phyloP scores from a whole-genome alignment of 2,329 filamentous ascomycete species.

The Paraconiothyrium brasiliense region DNA sequence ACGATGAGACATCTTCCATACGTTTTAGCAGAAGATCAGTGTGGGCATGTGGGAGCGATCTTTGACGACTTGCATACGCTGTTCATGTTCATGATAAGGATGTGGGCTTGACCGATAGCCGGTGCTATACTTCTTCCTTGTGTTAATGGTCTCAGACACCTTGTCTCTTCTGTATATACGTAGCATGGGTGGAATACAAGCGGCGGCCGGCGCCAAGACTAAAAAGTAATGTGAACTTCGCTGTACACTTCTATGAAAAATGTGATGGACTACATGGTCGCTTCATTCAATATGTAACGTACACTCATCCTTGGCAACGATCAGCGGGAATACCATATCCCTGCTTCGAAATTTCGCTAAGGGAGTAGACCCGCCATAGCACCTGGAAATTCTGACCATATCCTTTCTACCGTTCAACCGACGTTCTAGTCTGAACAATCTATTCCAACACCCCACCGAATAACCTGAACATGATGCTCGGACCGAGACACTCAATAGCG shows the following conservation, averaged over 20 bases:
- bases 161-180: constrained; percentile 4
- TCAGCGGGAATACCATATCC: too few relatives aligned
- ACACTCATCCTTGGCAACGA: too few relatives aligned
- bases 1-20: constrained; percentile 4
- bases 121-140: constrained; percentile 1
- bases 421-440: too few relatives aligned
- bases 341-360: too few relatives aligned
- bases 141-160: neutral
- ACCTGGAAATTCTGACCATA: too few relatives aligned
- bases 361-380: too few relatives aligned
- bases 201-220: neutral
- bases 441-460: too few relatives aligned
- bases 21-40: neutral
- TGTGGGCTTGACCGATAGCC: neutral
- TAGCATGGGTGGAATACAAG: neutral
- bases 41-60: constrained; percentile 6
- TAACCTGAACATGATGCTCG: too few relatives aligned
- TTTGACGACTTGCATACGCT: constrained; percentile 12
- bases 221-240: neutral
- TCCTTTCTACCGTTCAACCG: too few relatives aligned
- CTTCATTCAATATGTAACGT: neutral
- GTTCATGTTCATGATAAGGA: neutral
- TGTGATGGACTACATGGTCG: neutral
- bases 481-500: too few relatives aligned
- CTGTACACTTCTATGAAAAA: neutral